phyloP scores from a whole-genome alignment of 768 basidiomycete genomes.

The Scleroderma citrinum region DNA sequence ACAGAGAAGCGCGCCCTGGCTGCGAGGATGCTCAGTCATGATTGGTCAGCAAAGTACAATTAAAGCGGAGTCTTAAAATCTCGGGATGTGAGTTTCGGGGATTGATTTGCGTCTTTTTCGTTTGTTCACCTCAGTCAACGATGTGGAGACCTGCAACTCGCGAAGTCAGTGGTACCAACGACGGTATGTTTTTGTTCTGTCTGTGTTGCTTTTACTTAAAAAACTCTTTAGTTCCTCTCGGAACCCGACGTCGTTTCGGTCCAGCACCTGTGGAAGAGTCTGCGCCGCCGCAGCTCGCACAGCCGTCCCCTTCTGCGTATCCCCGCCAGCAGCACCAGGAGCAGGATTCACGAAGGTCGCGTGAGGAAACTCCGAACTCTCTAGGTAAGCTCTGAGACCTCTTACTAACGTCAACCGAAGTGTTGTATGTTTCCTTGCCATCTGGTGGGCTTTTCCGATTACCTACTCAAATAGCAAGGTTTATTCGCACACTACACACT shows the following conservation, averaged over 20 bases:
- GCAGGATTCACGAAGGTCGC: conserved; percentile 52
- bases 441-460: conserved; percentile 23
- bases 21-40: neutral
- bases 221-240: conserved; percentile 60
- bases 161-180: conserved; percentile 90
- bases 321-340: conserved; percentile 60
- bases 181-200: conserved; percentile 57
- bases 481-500: conserved; percentile 14
- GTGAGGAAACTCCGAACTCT: conserved; percentile 64
- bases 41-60: conserved; percentile 26
- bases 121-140: conserved; percentile 32
- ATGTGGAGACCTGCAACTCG: conserved; percentile 91
- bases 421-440: conserved; percentile 33
- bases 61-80: conserved; percentile 30
- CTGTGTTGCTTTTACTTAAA: conserved; percentile 8
- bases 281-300: conserved; percentile 78
- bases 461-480: conserved; percentile 26
- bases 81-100: conserved; percentile 26
- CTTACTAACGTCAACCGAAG: conserved; percentile 32
- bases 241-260: conserved; percentile 86
- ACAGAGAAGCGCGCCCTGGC: neutral
- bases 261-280: conserved; percentile 78
- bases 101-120: conserved; percentile 24
- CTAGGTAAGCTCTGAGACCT: conserved; percentile 62
- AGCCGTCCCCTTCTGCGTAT: conserved; percentile 82